Conservation (phyloP, 2,329 filamentous ascomycete genomes). For the Diaporthe velutina region DNA sequence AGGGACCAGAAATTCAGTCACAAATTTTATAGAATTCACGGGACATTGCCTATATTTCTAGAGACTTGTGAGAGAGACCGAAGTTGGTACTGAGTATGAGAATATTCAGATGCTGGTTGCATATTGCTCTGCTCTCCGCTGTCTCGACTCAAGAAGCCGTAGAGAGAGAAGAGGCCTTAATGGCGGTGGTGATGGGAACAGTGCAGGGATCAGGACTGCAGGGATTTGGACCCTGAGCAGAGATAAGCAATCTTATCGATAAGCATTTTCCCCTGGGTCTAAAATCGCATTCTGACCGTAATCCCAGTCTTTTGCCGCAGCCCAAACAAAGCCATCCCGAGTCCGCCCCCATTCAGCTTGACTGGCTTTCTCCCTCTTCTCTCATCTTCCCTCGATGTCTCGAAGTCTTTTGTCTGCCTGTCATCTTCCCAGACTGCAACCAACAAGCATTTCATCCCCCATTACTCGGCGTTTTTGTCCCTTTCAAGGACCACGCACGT, state of each 20-base stretch:
- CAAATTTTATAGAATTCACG: no score
- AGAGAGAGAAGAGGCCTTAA: background rate
- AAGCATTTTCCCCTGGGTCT: background rate
- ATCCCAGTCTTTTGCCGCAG: background rate
- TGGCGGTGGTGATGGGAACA: background rate
- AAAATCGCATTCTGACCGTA: constrained; percentile 9
- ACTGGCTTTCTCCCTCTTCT: background rate
- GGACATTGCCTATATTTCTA: background rate
- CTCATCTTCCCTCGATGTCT: background rate
- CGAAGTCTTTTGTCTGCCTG: constrained; percentile 1
- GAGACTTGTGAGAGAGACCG: background rate
- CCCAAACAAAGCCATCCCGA: constrained; percentile 17
- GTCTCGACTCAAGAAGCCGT: no score
- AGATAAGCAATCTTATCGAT: constrained; percentile 23
- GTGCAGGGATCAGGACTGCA: background rate
- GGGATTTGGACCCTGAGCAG: background rate
- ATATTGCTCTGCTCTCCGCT: no score
- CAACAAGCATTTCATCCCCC: background rate
- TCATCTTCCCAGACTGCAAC: background rate
- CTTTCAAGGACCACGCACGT: background rate
- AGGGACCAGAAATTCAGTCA: no score
- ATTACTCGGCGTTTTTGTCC: background rate
- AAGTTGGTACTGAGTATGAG: background rate
- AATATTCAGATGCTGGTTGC: no score
- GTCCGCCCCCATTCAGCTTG: background rate